Conservation (phyloP, 2,329 filamentous ascomycete species). For the Trichothecium roseum region DNA sequence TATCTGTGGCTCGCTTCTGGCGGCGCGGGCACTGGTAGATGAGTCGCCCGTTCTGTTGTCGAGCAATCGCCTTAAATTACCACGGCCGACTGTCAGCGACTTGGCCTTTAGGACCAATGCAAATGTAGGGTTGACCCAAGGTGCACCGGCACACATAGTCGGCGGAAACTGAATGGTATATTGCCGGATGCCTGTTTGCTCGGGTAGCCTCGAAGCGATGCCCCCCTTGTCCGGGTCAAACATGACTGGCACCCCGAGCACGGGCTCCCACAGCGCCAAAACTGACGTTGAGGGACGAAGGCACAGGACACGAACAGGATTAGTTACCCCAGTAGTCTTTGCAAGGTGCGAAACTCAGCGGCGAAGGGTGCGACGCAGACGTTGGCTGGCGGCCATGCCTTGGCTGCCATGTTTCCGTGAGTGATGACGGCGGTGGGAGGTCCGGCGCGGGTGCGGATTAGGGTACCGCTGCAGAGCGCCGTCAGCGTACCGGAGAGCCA, state of each 20-base stretch:
- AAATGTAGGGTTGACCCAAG: background rate
- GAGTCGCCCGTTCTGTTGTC: background rate
- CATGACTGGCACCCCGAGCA: background rate
- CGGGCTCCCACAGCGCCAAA: background rate
- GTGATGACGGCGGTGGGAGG: background rate
- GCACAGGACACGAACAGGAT: no score
- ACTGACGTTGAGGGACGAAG: no score
- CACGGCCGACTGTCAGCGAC: background rate
- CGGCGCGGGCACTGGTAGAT: background rate
- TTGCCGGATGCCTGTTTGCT: background rate
- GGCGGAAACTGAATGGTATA: background rate
- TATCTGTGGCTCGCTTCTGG: background rate
- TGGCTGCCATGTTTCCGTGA: background rate
- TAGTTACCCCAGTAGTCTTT: no score
- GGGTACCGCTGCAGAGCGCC: background rate
- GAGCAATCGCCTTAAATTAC: background rate
- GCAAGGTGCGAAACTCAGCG: conserved; percentile 1
- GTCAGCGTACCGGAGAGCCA: conserved; percentile 1
- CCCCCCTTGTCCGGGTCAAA: background rate
- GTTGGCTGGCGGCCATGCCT: background rate
- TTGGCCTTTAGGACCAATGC: background rate
- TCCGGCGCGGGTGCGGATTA: background rate
- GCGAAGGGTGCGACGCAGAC: background rate
- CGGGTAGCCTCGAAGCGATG: background rate
- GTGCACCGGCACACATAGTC: no score